Evolutionary conservation across 768 basidiomycete genomes (phyloP).

Genomic region (Xerocomellus dryophilus): DNA sequence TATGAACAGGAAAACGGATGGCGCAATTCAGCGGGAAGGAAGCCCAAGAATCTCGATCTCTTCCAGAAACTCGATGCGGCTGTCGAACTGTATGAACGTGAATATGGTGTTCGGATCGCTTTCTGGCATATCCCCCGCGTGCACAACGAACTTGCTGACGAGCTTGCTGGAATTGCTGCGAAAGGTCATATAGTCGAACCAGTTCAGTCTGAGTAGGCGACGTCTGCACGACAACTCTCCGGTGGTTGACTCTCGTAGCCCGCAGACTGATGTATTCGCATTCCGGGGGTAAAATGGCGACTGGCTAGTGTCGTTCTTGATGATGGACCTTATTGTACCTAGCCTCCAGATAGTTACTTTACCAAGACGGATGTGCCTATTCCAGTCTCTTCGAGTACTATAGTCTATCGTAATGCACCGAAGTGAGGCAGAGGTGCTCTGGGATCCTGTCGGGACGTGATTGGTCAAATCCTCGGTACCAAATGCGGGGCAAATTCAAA

Average conservation of each 20-base stretch:
- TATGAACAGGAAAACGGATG: background rate
- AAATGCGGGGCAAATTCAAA: too few relatives aligned
- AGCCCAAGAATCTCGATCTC: constrained; percentile 5
- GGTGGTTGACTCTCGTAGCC: background rate
- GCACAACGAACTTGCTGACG: background rate
- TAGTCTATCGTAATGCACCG: background rate
- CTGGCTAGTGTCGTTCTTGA: background rate
- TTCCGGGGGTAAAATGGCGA: background rate
- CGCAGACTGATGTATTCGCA: background rate
- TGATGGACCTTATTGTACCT: too few relatives aligned
- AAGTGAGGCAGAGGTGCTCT: too few relatives aligned
- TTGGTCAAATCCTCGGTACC: background rate
- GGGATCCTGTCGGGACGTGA: background rate
- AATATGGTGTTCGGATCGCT: background rate
- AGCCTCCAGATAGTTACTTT: too few relatives aligned
- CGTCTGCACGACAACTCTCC: background rate
- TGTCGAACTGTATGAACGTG: background rate
- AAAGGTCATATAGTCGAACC: background rate
- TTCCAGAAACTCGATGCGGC: background rate
- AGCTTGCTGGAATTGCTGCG: background rate
- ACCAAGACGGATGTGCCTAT: background rate
- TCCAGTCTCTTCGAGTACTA: background rate
- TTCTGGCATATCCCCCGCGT: constrained; percentile 1
- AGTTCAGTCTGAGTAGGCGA: background rate
- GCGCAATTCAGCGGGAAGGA: background rate